phyloP scores from a whole-genome alignment of 805 yeast species.

The Yarrowia hollandica region DNA sequence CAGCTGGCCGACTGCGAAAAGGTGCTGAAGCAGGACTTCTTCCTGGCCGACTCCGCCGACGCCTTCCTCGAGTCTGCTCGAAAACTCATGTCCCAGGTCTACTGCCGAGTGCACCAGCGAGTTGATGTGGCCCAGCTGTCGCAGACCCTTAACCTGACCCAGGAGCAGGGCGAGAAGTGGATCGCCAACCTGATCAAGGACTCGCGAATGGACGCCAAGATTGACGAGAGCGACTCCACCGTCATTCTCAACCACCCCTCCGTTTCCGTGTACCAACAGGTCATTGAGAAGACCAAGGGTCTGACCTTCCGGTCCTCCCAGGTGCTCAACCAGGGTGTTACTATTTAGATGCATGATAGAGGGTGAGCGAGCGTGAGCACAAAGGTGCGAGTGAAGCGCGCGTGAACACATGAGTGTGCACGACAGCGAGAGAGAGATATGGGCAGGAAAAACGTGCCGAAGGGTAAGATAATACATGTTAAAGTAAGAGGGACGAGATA shows the following conservation, averaged over 20 bases:
- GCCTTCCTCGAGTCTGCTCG: constrained; percentile 51
- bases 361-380: too few species aligned
- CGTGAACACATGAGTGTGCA: too few species aligned
- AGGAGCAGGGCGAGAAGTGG: constrained; percentile 54
- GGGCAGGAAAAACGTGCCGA: too few species aligned
- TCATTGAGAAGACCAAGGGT: constrained; percentile 67
- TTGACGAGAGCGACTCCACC: constrained; percentile 53
- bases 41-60: constrained; percentile 48
- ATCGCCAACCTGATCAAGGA: constrained; percentile 52
- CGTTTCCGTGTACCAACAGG: constrained; percentile 62
- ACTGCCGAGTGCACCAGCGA: constrained; percentile 54
- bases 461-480: too few species aligned
- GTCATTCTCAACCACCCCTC: constrained; percentile 56
- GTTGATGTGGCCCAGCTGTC: constrained; percentile 51
- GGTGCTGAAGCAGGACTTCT: constrained; percentile 57
- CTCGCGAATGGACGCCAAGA: constrained; percentile 54
- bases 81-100: constrained; percentile 54
- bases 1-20: constrained; percentile 51
- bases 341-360: too few species aligned
- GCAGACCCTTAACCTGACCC: constrained; percentile 47
- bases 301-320: constrained; percentile 61
- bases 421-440: too few species aligned
- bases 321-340: constrained; percentile 48
- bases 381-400: too few species aligned
- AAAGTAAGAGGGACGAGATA: too few species aligned